Conservation (phyloP, 2,329 filamentous ascomycete genomes). For the Apiospora phragmitis region DNA sequence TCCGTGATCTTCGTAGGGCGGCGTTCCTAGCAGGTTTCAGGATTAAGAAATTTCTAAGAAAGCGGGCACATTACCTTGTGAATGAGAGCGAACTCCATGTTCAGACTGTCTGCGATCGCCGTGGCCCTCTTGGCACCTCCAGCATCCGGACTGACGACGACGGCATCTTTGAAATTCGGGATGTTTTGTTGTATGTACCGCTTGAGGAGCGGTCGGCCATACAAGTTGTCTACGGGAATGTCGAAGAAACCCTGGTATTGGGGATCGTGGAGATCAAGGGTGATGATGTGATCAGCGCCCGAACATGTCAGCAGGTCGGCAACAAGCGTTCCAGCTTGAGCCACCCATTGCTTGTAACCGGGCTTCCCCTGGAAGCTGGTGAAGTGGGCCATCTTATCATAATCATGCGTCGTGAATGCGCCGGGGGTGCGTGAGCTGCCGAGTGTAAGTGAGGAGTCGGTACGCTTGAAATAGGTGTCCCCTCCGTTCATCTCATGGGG, state of each 20-base stretch:
- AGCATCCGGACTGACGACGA: slow-evolving; percentile 94
- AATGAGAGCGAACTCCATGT: slow-evolving; percentile 95
- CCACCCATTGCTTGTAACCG: slow-evolving; percentile 98
- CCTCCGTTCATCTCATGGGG: slow-evolving; percentile 11
- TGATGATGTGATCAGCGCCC: slow-evolving; percentile 94
- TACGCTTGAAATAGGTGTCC: slow-evolving; percentile 16
- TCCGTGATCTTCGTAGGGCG: slow-evolving; percentile 86
- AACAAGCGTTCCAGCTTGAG: slow-evolving; percentile 91
- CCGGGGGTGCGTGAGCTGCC: slow-evolving; percentile 37
- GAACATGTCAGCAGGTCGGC: slow-evolving; percentile 94
- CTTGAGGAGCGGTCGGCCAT: slow-evolving; percentile 75
- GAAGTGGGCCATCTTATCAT: slow-evolving; percentile 57
- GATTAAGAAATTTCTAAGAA: slow-evolving; percentile 30
- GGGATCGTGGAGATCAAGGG: slow-evolving; percentile 94
- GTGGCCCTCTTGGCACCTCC: slow-evolving; percentile 96
- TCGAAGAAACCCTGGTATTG: slow-evolving; percentile 99
- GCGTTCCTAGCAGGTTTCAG: slow-evolving; percentile 65
- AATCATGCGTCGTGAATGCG: slow-evolving; percentile 64
- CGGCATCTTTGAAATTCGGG: slow-evolving; percentile 78
- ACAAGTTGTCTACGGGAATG: slow-evolving; percentile 96
- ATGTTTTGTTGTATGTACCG: slow-evolving; percentile 78
- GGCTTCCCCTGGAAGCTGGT: slow-evolving; percentile 76
- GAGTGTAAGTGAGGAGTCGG: not conserved
- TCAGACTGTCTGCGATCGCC: slow-evolving; percentile 88
- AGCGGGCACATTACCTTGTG: slow-evolving; percentile 73